phyloP scores from a whole-genome alignment of 805 yeast genomes.

The Metschnikowia koreensis region DNA sequence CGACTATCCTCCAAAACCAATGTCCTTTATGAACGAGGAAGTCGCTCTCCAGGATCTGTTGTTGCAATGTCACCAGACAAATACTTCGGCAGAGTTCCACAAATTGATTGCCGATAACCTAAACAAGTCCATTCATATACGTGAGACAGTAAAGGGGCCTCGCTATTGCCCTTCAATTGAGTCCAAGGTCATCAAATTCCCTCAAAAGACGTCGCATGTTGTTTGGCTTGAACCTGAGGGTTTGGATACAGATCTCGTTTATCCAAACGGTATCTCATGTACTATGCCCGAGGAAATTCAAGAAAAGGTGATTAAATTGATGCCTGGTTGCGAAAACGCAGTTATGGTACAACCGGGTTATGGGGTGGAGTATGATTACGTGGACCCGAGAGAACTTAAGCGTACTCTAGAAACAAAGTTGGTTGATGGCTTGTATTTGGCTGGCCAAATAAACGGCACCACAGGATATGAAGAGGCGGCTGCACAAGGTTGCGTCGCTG shows the following conservation, averaged over 20 bases:
- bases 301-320: constrained; percentile 63
- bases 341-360: constrained; percentile 93
- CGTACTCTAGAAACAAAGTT: constrained; percentile 78
- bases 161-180: constrained; percentile 97
- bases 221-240: constrained; percentile 99
- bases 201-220: constrained; percentile 71
- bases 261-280: constrained; percentile 94
- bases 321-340: constrained; percentile 87
- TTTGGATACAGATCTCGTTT: constrained; percentile 76
- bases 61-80: constrained; percentile 70
- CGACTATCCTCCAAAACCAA: constrained; percentile 82
- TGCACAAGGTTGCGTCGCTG: constrained; percentile 93
- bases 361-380: constrained; percentile 98
- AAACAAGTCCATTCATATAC: constrained; percentile 81
- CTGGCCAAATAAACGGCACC: constrained; percentile 98
- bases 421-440: constrained; percentile 75
- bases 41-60: constrained; percentile 61
- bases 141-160: constrained; percentile 95
- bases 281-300: constrained; percentile 97
- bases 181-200: constrained; percentile 77
- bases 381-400: constrained; percentile 85
- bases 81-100: constrained; percentile 75
- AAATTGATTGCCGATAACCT: constrained; percentile 65
- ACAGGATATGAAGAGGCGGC: constrained; percentile 99
- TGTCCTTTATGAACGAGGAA: constrained; percentile 75